Base-by-base conservation (phyloP, 2,329 filamentous ascomycete genomes). In the Aspergillus nomiae region DNA sequence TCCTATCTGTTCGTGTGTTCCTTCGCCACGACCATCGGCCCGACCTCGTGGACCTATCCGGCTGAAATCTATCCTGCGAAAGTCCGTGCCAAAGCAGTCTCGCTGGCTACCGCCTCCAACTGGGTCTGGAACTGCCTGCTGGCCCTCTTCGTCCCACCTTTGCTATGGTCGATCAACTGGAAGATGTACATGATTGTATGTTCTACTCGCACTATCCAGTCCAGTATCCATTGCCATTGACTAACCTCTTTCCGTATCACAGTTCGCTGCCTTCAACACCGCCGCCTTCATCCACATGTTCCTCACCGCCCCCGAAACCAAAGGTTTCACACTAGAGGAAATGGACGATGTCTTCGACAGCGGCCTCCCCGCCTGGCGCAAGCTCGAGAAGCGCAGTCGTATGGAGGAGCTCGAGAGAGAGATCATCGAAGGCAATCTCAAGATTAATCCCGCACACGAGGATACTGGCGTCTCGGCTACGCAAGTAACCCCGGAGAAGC, bases 261-360 rank as follows among this genome's bases (percentile, higher is more conserved):
- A 68, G 66, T 68, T 68, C 50, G 66, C 66, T 11, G 66, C 63
- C 28, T 68, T 68, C 56, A 68, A 68, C 48, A 65, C 66, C 11
- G 63, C 54, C 1, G 66, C 66, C 2, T 63, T 65, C 26, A 51
- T 68, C 50, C 66, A 68, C 63, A 68, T 68, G 66, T 68, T 68
- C 60, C 46, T 68, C 1, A 64, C 61, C 1, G 66, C 66, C 21
- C 65, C 65, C 10, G 66, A 68, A 21, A 68, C 66, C 14, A 68
- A 68, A 48, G 65, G 66, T 4, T 67, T 59, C 48, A 68, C 66
- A 1, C 58, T 68, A 0, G 66, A 68, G 56, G 66, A 68, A 30
- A 68, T 68, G 66, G 65, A 74, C 53, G 72, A 75, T 32, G 71
- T 75, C 38, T 75, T 75, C 24, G 72, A 75, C 60, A 70, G 59